These are phyloP conservation scores for Hydnomerulius pinastri DNA, from an alignment of 768 basidiomycete species.

Conservation along the genomic window DNA sequence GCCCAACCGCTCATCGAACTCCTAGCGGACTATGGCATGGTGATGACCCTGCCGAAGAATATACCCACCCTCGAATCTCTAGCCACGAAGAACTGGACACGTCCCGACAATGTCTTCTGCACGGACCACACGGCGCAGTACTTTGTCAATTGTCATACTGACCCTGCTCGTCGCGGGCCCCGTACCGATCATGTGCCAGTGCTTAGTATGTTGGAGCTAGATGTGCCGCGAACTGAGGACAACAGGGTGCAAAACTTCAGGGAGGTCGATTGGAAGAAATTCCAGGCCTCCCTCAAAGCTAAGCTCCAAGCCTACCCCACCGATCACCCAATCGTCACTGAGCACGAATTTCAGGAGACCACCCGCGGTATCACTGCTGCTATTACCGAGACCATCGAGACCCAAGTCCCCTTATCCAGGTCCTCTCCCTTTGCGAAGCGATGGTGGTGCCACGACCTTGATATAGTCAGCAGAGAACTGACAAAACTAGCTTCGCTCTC, in stretches of 20 bases:
- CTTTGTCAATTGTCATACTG: not conserved
- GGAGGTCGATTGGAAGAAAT: not conserved
- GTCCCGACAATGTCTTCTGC: slow-evolving; percentile 14
- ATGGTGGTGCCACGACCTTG: slow-evolving; percentile 23
- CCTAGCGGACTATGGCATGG: slow-evolving; percentile 6
- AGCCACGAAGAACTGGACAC: slow-evolving; percentile 2
- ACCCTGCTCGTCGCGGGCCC: not conserved
- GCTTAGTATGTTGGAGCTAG: not conserved
- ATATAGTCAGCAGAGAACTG: not conserved
- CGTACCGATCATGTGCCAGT: not conserved
- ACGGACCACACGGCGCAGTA: not conserved
- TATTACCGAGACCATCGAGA: slow-evolving; percentile 14
- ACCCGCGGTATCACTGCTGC: slow-evolving; percentile 10
- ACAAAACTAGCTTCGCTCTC: not conserved
- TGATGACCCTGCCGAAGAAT: slow-evolving; percentile 4
- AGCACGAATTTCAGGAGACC: slow-evolving; percentile 3
- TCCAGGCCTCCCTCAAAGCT: not conserved
- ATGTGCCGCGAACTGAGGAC: not conserved
- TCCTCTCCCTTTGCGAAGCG: slow-evolving; percentile 18
- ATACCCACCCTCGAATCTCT: slow-evolving; percentile 2
- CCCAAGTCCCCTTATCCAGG: slow-evolving; percentile 4
- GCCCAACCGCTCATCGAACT: slow-evolving; percentile 4
- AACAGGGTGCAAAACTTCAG: not conserved
- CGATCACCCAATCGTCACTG: not conserved
- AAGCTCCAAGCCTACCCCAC: not conserved